Base-by-base conservation (phyloP, 2,329 filamentous ascomycete genomes). In the Ascochyta viciae-villosae region DNA sequence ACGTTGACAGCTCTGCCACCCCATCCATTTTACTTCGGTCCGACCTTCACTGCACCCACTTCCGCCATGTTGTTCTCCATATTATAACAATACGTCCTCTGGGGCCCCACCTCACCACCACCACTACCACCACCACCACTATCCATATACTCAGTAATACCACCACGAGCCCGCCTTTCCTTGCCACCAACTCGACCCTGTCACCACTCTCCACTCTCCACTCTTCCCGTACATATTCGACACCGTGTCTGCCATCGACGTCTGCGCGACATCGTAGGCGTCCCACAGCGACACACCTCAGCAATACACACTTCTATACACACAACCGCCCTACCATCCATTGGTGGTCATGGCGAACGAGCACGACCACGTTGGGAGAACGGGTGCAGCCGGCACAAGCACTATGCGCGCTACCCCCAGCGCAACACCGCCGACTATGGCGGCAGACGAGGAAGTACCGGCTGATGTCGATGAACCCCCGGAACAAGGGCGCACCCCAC, bases 401-500 rank as follows among this genome's bases (percentile, higher is more conserved):
- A 29, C 34, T n/a, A 75, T 59, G 38, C 63, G 78, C 48, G 76
- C 74, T 53, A 71, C 66, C 53, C 57, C 66, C 37, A 66, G 68
- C n/a, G 67, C 65, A 38, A 62, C 65, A 44, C 58, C 61, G 38
- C 60, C 65, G 10, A 63, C 61, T 47, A 64, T 64, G 61, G 53
- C 64, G 15, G 57, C 68, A 37, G 85, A 86, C 47, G 85, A 87
- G 56, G 92, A 96, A 53, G 75, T 87, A 64, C 79, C 83, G 55
- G 85, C 89, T 62, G 94, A 97, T 69, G 83, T 88, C 46, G 94
- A 98, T 76, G 94, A 98, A 76, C 93, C 93, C 45, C 92, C 93
- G 67, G 93, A 97, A 78, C 75, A 87, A 80, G 72, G 76, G 76
- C 68, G 81, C 79, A 75, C 81, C 77, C 47, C 73, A 72, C 44